Evolutionary conservation across 441 rosid species (phyloP), one percentile per base, ranked within the genome.

Genomic region (Pelargonium citronellum): DNA sequence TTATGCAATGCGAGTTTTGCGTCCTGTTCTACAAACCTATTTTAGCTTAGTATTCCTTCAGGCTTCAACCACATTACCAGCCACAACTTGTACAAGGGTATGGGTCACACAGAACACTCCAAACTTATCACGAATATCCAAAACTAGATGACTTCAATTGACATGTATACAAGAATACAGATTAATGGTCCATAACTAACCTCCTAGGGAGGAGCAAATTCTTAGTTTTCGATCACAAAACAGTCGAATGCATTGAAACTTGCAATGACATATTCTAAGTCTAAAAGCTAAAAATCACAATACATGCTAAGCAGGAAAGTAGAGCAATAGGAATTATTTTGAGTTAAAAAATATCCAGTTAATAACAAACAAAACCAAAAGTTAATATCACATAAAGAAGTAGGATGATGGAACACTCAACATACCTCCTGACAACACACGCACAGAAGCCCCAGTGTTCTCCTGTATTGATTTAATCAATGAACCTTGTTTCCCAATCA

Each of bases 401-500:
- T 13, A 49, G 22, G 37, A 60, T 22, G 64, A 60, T 60, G 34
- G 34, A 4, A 22, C 27, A 10, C 11, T 58, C n/a, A 8, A 22
- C 74, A 70, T 78, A 88, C 96, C 97, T 86, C 83, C 87, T 30
- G 92, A 75, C 66, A 93, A 81, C 62, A 93, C 87, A 39, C 96
- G 86, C 65, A 91, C 89, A 37, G 85, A 78, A 53, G 95, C 95
- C 71, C 93, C 89, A 69, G 91, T 81, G 70, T 71, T 83, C 81
- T 93, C 91, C 67, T 91, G 92, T 34, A 93, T 87, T 4, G 91
- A 93, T 69, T 85, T 93, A 55, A 93, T 89, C 44, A 79, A 67
- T 5, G 91, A 88, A 13, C 97, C 98, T 72, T 91, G 95, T 79
- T 88, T 93, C 66, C 98, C 97, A 34, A 93, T 93, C 61, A 93